A percentile compares a stretch with the other conserved stretches of the same genome.
Conservation (phyloP, 2,329 filamentous ascomycete genomes). For the Penicillium olsonii region DNA sequence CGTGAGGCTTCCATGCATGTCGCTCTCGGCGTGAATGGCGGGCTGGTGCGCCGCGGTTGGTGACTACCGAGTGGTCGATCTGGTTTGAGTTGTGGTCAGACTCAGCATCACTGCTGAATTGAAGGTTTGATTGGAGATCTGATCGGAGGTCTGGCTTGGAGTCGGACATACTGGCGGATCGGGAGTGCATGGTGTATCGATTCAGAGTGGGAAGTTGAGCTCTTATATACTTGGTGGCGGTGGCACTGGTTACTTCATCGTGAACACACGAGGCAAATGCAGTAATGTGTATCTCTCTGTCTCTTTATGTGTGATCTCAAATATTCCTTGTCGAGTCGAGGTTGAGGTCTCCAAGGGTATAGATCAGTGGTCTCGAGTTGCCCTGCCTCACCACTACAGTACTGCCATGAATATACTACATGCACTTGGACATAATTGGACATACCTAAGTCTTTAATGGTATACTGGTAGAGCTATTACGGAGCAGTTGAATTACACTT, state of each 20-base stretch:
- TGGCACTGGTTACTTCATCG: slow-evolving; percentile 10
- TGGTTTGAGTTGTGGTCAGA: neutral
- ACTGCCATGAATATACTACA: too few species aligned
- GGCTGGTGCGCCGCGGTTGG: slow-evolving; percentile 5
- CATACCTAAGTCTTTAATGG: too few species aligned
- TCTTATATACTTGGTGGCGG: slow-evolving; percentile 10
- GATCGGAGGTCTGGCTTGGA: neutral
- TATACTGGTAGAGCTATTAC: too few species aligned
- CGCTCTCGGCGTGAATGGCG: slow-evolving; percentile 3
- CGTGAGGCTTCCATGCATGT: neutral
- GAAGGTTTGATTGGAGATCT: neutral
- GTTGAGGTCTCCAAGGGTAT: too few species aligned
- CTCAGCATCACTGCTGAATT: neutral
- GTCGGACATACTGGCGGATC: neutral
- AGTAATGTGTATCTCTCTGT: too few species aligned
- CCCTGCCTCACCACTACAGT: too few species aligned
- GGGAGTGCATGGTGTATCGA: neutral
- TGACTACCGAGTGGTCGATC: slow-evolving; percentile 6
- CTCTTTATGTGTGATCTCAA: too few species aligned
- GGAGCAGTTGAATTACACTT: too few species aligned
- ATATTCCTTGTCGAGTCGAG: too few species aligned
- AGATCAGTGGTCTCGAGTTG: too few species aligned
- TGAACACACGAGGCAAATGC: neutral
- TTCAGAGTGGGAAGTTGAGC: too few species aligned
- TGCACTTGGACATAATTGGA: too few species aligned